phyloP scores from a whole-genome alignment of 2,329 filamentous ascomycete species.

The Aspergillus sp. region DNA sequence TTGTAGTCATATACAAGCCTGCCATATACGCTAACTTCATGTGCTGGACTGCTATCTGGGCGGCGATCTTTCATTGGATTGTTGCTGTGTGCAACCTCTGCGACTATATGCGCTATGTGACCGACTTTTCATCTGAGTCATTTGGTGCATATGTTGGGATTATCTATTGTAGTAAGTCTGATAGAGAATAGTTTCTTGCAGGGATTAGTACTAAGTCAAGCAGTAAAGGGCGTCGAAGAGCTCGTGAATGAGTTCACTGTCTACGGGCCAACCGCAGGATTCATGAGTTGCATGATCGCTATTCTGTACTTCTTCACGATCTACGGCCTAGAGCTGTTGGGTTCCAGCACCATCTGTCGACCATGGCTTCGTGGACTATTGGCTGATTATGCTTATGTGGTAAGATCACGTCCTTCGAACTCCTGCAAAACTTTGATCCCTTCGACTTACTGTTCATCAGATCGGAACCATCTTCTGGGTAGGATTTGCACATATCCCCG shows the following conservation, averaged over 20 bases:
- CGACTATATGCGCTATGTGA: constrained; percentile 62
- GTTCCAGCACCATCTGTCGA: constrained; percentile 55
- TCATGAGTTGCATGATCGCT: constrained; percentile 53
- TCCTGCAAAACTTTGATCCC: no score
- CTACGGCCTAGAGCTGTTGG: constrained; percentile 47
- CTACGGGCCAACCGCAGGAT: constrained; percentile 47
- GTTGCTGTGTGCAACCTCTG: constrained; percentile 55
- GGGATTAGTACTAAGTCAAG: not conserved
- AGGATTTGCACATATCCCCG: constrained; percentile 76
- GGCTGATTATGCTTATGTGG: constrained; percentile 56
- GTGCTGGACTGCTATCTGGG: constrained; percentile 60
- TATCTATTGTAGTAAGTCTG: constrained; percentile 53
- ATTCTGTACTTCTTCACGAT: constrained; percentile 56
- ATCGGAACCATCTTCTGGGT: constrained; percentile 73
- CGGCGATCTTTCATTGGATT: constrained; percentile 60
- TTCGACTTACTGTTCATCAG: constrained; percentile 16
- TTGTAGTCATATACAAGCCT: constrained; percentile 52
- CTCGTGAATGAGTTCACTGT: constrained; percentile 53
- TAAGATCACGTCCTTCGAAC: constrained; percentile 22
- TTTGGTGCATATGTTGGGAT: constrained; percentile 60
- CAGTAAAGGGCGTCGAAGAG: constrained; percentile 60
- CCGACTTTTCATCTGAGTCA: constrained; percentile 56
- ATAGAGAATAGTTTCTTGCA: not conserved
- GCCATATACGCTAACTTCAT: constrained; percentile 57
- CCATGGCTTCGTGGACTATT: constrained; percentile 50